Percentiles rank a stretch among this genome's conserved stretches.
Evolutionary conservation across 1,139 yeast genomes (phyloP).

Genomic region (Candida sojae): DNA sequence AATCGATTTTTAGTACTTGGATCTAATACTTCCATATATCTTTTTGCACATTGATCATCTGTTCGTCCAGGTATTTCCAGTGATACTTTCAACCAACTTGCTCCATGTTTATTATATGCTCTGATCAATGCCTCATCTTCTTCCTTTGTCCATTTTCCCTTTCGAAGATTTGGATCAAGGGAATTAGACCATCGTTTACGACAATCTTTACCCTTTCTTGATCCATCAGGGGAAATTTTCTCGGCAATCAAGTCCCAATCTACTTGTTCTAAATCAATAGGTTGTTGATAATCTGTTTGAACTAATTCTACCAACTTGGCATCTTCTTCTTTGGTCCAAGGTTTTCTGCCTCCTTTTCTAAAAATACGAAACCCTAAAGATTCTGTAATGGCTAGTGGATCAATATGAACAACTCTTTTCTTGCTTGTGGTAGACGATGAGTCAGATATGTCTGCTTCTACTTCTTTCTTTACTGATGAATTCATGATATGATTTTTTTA

Average conservation of each 20-base stretch:
- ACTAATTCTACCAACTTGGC: constrained; percentile 41
- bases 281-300: constrained; percentile 23
- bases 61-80: constrained; percentile 78
- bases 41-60: constrained; percentile 92
- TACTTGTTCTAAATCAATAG: constrained; percentile 34
- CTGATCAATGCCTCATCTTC: constrained; percentile 70
- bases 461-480: constrained; percentile 2
- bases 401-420: constrained; percentile 42
- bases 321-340: constrained; percentile 74
- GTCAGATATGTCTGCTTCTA: neutral
- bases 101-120: constrained; percentile 70
- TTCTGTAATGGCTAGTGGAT: constrained; percentile 69
- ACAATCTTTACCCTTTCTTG: constrained; percentile 67
- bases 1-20: constrained; percentile 78
- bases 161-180: constrained; percentile 74
- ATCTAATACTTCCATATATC: constrained; percentile 86
- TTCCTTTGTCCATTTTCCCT: constrained; percentile 87
- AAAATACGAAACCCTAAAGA: constrained; percentile 77
- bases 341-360: constrained; percentile 59
- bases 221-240: constrained; percentile 31
- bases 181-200: constrained; percentile 79
- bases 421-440: constrained; percentile 6
- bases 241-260: constrained; percentile 75
- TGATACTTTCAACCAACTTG: constrained; percentile 87
- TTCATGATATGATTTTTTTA: constrained; percentile 1